Percentiles rank a stretch among this genome's conserved stretches.
Conservation (phyloP, 208 protist species). For the Leptomonas seymouri region DNA sequence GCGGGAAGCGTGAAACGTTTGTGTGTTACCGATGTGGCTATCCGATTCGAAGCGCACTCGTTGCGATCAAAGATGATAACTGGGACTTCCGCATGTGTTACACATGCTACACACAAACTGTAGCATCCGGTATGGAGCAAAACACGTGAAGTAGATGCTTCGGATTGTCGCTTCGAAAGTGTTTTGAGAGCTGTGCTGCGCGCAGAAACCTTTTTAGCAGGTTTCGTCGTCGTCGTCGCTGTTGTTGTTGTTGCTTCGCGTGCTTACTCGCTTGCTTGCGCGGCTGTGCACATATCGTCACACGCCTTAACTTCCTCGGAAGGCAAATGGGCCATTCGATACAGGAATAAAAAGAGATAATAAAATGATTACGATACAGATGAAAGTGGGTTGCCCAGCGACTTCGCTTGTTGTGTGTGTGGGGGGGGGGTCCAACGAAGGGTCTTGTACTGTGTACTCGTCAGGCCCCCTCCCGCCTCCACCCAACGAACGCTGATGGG, state of each 20-base stretch:
- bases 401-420: no score
- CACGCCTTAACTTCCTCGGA: neutral
- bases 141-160: conserved; percentile 43
- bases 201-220: no score
- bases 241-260: neutral
- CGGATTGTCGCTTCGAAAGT: neutral
- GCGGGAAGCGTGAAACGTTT: conserved; percentile 76
- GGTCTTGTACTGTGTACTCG: no score
- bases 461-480: no score
- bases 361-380: no score
- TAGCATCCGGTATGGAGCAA: conserved; percentile 66
- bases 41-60: conserved; percentile 69
- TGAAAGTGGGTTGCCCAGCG: no score
- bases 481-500: no score
- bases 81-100: conserved; percentile 94
- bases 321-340: no score
- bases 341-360: no score
- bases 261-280: conserved; percentile 2
- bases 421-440: no score
- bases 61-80: conserved; percentile 84
- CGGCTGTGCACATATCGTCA: neutral
- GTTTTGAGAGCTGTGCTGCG: no score
- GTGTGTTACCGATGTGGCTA: conserved; percentile 88
- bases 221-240: no score
- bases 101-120: conserved; percentile 68